phyloP scores from a whole-genome alignment of 2,329 filamentous ascomycete species.

The Lachnellula willkommii region DNA sequence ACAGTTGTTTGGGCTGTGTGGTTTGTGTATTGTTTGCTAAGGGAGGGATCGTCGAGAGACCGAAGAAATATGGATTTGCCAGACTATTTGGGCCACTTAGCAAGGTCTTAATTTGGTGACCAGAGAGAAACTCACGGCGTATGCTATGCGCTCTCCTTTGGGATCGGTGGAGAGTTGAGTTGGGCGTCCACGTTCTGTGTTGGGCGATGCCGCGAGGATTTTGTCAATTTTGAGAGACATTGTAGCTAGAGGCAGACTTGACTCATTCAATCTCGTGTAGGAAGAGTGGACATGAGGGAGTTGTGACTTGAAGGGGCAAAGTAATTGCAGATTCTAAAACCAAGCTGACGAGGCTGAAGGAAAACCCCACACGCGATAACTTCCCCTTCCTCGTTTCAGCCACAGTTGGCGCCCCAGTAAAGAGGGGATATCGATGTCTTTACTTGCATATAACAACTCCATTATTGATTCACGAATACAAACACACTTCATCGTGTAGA shows the following conservation, averaged over 20 bases:
- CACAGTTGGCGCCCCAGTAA: not conserved
- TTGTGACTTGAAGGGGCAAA: not conserved
- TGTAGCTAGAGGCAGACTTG: not conserved
- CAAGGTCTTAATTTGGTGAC: not conserved
- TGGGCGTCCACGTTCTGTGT: slow-evolving; percentile 77
- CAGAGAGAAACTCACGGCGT: slow-evolving; percentile 62
- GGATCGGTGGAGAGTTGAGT: slow-evolving; percentile 83
- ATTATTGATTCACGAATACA: not conserved
- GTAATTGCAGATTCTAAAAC: not conserved
- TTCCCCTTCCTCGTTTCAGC: no score
- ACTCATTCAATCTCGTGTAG: not conserved
- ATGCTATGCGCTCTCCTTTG: slow-evolving; percentile 88
- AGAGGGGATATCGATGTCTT: not conserved
- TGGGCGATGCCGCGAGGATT: slow-evolving; percentile 81
- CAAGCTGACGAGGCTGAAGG: slow-evolving; percentile 13
- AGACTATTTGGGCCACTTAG: slow-evolving; percentile 49
- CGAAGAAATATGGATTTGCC: slow-evolving; percentile 96
- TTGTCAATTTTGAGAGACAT: slow-evolving; percentile 53
- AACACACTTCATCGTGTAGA: not conserved
- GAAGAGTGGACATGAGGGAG: not conserved
- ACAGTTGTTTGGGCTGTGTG: slow-evolving; percentile 88
- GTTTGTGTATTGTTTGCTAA: slow-evolving; percentile 83
- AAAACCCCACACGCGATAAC: no score
- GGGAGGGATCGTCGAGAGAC: slow-evolving; percentile 81
- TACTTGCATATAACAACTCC: no score